A percentile compares a stretch with the other conserved stretches of the same genome.
phyloP scores from a whole-genome alignment of 768 basidiomycete species.

The Tylopilus balloui region DNA sequence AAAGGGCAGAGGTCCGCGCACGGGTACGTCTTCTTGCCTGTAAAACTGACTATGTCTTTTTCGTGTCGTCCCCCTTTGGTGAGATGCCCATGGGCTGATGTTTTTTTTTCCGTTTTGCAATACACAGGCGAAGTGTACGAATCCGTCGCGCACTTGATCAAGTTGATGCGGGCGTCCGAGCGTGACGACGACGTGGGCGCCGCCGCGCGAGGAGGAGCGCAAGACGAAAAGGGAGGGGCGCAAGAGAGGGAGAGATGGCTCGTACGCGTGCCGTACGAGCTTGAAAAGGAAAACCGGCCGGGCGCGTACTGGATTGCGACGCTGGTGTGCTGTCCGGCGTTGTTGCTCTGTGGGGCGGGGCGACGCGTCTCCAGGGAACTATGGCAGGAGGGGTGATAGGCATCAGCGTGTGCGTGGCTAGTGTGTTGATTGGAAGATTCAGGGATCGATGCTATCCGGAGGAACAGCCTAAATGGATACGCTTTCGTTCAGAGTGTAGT shows the following conservation, averaged over 20 bases:
- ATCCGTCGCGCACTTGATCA: slow-evolving; percentile 21
- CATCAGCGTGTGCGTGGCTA: not conserved
- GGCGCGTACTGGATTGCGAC: slow-evolving; percentile 7
- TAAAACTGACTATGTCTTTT: no score
- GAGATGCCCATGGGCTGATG: not conserved
- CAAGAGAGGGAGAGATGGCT: slow-evolving; percentile 12
- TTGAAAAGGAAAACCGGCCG: not conserved
- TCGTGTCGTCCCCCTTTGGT: not conserved
- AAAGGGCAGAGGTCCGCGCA: slow-evolving; percentile 7
- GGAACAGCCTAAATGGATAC: not conserved
- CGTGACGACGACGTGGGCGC: not conserved
- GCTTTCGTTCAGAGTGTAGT: no score
- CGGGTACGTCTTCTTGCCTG: slow-evolving; percentile 7
- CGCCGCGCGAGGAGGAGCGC: no score
- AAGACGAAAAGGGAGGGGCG: not conserved
- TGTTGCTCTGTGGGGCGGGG: slow-evolving; percentile 13
- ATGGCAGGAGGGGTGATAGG: slow-evolving; percentile 13
- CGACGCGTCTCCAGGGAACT: slow-evolving; percentile 9
- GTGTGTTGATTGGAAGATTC: not conserved
- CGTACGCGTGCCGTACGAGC: slow-evolving; percentile 12
- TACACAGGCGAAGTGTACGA: slow-evolving; percentile 24
- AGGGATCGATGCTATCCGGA: not conserved
- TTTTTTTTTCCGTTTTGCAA: not conserved
- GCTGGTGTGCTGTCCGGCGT: slow-evolving; percentile 11
- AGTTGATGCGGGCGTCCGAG: slow-evolving; percentile 13